Base-by-base conservation (phyloP, 371 early-diverging fungal genomes). In the Actinomucor elegans region DNA sequence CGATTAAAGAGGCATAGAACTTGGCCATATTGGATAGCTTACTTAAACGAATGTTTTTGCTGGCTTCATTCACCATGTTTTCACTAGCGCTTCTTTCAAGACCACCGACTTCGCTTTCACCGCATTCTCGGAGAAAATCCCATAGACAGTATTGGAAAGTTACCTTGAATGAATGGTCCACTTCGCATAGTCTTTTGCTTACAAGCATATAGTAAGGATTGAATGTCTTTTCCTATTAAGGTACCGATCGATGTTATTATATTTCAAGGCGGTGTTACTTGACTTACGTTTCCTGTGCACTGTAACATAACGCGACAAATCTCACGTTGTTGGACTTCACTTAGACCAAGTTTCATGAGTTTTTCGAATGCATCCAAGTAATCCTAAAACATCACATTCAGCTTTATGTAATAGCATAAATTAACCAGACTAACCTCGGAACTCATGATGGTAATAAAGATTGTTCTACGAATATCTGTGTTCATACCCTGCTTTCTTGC, bases 131-230 rank as follows among this genome's bases (percentile, higher is more conserved):
- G 44, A 92, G 57, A 58, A 89, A 85, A 69, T 98, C 98, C 98
- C 98, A 98, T 23, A 98, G 79, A 20, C 89, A 84, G 61, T 91
- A 98, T 79, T 95, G 94, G 66, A 93, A 89, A 3, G 98, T 98
- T 52, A 97, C 85, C 72, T 89, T 90, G 75, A 86, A 91, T 10
- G 88, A 85, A 68, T 90, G 89, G 48, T 85, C 81, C 24, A 80
- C 73, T 31, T 76, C 71, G 68, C 93, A 93, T 43, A 98, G 71
- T 46, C 85, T 71, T 37, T 87, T 77, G 10, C 88, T 89, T 3
- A 97, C 89, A 35, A 94, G 80, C 45, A 91, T 84, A 56, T 98
- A 98, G 67, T 88, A 98, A n/a, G 96, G 94, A 69, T 98, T 98
- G 74, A 89, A 93, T 12, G 82, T 79, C 63, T 81, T 81, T 75